Evolutionary conservation across 805 yeast genomes (phyloP).

Genomic region (Lachancea thermotolerans): DNA sequence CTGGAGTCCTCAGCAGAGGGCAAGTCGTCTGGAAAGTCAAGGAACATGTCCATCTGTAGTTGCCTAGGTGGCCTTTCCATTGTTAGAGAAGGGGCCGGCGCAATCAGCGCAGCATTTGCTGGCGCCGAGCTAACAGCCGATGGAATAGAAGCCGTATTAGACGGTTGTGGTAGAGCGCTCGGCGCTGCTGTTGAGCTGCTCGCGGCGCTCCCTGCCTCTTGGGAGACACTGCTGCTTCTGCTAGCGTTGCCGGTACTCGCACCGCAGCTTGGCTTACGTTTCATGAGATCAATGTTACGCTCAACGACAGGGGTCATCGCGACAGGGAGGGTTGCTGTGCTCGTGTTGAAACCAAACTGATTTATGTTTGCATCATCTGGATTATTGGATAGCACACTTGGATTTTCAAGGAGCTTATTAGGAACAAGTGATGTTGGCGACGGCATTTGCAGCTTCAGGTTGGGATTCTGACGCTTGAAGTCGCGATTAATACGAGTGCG

Average conservation of each 20-base stretch:
- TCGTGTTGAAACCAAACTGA: slow-evolving; percentile 60
- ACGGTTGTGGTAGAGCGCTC: not conserved
- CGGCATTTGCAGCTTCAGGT: slow-evolving; percentile 69
- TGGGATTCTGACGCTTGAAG: slow-evolving; percentile 43
- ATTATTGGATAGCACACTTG: slow-evolving; percentile 4
- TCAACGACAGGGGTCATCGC: slow-evolving; percentile 82
- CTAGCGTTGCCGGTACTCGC: slow-evolving; percentile 4
- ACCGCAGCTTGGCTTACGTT: slow-evolving; percentile 9
- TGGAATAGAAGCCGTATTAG: not conserved
- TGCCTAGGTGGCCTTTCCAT: slow-evolving; percentile 27
- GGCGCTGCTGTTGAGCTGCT: not conserved
- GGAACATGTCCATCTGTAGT: slow-evolving; percentile 24
- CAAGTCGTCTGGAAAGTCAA: slow-evolving; percentile 19
- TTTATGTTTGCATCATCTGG: slow-evolving; percentile 38
- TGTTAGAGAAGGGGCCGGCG: not conserved
- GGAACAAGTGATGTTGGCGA: slow-evolving; percentile 46
- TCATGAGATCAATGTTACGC: slow-evolving; percentile 27
- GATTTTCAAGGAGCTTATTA: slow-evolving; percentile 20
- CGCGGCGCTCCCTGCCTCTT: not conserved
- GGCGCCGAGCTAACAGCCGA: not conserved
- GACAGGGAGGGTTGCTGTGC: slow-evolving; percentile 45
- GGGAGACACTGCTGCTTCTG: slow-evolving; percentile 8
- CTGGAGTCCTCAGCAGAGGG: slow-evolving; percentile 4
- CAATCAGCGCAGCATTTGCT: slow-evolving; percentile 2
- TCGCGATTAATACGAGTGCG: slow-evolving; percentile 27